Base-by-base conservation (phyloP, 495 filamentous ascomycete genomes). In the Aspergillus baeticus region DNA sequence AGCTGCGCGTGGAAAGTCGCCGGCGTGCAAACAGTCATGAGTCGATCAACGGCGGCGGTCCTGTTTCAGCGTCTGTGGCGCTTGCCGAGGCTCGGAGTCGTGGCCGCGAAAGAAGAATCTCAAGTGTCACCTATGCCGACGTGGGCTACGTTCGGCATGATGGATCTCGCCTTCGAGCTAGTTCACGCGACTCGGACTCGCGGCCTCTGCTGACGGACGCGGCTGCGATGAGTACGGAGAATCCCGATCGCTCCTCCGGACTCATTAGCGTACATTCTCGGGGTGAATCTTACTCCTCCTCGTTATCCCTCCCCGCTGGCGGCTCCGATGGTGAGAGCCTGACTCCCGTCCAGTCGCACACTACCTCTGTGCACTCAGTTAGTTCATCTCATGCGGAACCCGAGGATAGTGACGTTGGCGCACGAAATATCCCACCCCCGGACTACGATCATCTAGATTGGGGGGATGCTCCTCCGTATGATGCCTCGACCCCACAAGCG, bases 71-170 rank as follows among this genome's bases (percentile, higher is more conserved):
- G 8, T 60, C 72, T 6, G 52, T 67, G 11, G 57, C 68, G 18
- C 78, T 92, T 2, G 81, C 82, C 4, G 84, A 88, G 54, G 86
- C 91, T 59, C 86, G 86, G 26, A 74, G 82, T 26, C 76, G 87
- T 29, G 83, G 84, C 41, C 82, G 90, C 7, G 86, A 92, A 23
- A 79, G 87, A 23, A 81, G 91, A 7, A 85, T 96, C 37, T 88
- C 89, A 42, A 88, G 84, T 55, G 94, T 97, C 13, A 85, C 83
- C 54, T 98, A 98, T 64, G 91, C 85, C 5, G 87, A 90, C 10
- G 68, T 98, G 10, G 94, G 94, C 29, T 82, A 95, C 45, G 92
- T 90, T 8, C 79, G 91, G 43, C 91, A 92, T 58, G 94, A 98
- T 64, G 94, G 94, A 17, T 90, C 89, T 0, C 82, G 94, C 13